Conservation (phyloP, 2,329 filamentous ascomycete species). For the Beauveria sp. region DNA sequence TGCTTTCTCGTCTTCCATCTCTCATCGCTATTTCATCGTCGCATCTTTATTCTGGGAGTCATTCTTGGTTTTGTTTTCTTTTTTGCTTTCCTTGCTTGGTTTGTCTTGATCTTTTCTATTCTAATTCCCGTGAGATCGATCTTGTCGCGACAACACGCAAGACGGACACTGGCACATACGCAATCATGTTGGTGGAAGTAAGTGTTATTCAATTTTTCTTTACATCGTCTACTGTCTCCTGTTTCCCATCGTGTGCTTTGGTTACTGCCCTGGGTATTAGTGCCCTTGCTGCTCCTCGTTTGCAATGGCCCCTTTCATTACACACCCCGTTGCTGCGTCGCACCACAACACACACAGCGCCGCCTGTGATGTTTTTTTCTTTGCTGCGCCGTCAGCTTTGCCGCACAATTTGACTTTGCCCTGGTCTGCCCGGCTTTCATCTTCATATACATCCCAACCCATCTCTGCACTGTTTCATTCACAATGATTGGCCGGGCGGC, state of each 20-base stretch:
- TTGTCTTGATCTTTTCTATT: not conserved
- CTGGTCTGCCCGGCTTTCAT: not conserved
- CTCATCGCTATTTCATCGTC: not conserved
- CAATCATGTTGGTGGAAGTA: constrained; percentile 31
- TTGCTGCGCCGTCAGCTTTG: constrained; percentile 13
- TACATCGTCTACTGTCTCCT: not conserved
- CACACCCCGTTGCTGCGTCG: not conserved
- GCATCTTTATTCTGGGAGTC: not conserved
- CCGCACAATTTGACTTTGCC: not conserved
- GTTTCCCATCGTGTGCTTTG: not conserved
- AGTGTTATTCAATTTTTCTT: constrained; percentile 17
- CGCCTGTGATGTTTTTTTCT: constrained; percentile 5
- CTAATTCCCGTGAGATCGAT: not conserved
- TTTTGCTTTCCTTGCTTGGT: not conserved
- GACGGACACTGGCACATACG: not conserved
- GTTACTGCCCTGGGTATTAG: constrained; percentile 8
- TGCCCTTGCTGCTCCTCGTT: not conserved
- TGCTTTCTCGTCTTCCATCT: not conserved
- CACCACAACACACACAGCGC: not conserved
- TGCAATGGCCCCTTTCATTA: not conserved
- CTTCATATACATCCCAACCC: not conserved
- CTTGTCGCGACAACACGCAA: not conserved
- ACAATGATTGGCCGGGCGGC: not conserved
- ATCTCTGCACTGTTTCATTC: not conserved
- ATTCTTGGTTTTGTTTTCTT: not conserved